Evolutionary conservation across 352 stramenopile species (phyloP).

Genomic region (Globisporangium megalacanthum): DNA sequence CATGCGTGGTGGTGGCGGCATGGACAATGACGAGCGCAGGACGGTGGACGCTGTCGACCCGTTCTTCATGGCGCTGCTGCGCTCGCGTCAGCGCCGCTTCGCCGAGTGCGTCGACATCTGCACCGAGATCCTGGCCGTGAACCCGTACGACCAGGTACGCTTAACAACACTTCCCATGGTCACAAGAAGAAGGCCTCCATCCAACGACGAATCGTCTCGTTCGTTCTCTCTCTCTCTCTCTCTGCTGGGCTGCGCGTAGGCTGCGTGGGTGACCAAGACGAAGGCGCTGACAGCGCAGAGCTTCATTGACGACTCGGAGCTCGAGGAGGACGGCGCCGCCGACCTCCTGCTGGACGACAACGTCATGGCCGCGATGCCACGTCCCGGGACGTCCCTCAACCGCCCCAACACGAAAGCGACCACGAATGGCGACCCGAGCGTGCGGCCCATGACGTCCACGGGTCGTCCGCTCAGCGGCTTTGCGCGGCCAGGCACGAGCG

Average conservation of each 20-base stretch:
- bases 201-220: too few relatives aligned
- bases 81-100: constrained; percentile 70
- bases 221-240: background rate
- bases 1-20: constrained; percentile 2
- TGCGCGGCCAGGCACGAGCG: constrained; percentile 71
- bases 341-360: constrained; percentile 93
- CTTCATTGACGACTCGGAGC: constrained; percentile 91
- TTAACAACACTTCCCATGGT: too few relatives aligned
- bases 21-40: constrained; percentile 13
- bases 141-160: constrained; percentile 77
- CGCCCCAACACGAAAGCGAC: constrained; percentile 58
- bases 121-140: constrained; percentile 74
- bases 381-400: constrained; percentile 86
- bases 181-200: too few relatives aligned
- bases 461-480: constrained; percentile 87
- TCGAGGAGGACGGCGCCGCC: constrained; percentile 87
- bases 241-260: constrained; percentile 21
- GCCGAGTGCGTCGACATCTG: constrained; percentile 81
- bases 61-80: constrained; percentile 84
- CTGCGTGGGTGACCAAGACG: constrained; percentile 89
- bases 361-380: constrained; percentile 82
- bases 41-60: constrained; percentile 79
- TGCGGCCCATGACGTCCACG: constrained; percentile 82
- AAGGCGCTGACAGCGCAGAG: constrained; percentile 84
- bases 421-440: constrained; percentile 47